phyloP scores from a whole-genome alignment of 805 yeast species.

The Zygosaccharomyces bisporus region DNA sequence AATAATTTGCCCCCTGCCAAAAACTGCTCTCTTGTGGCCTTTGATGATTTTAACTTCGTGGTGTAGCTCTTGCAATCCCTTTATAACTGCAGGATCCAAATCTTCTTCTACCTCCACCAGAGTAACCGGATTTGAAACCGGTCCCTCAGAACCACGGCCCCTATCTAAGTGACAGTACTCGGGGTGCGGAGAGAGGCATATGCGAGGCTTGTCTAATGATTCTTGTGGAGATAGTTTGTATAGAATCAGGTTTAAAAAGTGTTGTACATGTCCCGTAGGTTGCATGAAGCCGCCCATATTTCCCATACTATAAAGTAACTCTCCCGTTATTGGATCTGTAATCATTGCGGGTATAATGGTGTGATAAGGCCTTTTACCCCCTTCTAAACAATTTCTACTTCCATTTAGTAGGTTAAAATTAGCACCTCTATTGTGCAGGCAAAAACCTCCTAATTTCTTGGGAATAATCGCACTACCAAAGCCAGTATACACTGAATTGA shows the following conservation, averaged over 20 bases:
- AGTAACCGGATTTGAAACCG: conserved; percentile 56
- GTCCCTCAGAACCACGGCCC: conserved; percentile 63
- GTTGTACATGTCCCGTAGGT: conserved; percentile 82
- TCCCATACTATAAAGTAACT: conserved; percentile 66
- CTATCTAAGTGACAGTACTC: conserved; percentile 41
- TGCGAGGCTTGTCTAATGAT: conserved; percentile 71
- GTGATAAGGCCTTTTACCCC: conserved; percentile 73
- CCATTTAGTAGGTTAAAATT: conserved; percentile 62
- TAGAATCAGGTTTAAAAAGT: conserved; percentile 57
- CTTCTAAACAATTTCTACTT: conserved; percentile 58
- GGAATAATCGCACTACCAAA: conserved; percentile 70
- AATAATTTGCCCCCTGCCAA: conserved; percentile 76
- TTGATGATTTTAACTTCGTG: conserved; percentile 47
- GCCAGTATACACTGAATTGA: conserved; percentile 64
- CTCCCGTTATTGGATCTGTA: conserved; percentile 40
- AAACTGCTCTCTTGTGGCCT: conserved; percentile 43
- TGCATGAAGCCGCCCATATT: conserved; percentile 88
- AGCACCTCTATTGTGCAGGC: conserved; percentile 71
- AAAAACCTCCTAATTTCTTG: conserved; percentile 53
- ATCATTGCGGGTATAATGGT: conserved; percentile 82
- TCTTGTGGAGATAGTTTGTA: conserved; percentile 69
- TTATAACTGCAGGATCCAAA: conserved; percentile 44
- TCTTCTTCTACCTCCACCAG: conserved; percentile 65
- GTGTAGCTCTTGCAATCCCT: conserved; percentile 48
- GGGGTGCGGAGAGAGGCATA: conserved; percentile 57